Percentiles rank a stretch among this genome's conserved stretches.
Conservation (phyloP, 768 basidiomycete genomes). For the Megacollybia marginata region DNA sequence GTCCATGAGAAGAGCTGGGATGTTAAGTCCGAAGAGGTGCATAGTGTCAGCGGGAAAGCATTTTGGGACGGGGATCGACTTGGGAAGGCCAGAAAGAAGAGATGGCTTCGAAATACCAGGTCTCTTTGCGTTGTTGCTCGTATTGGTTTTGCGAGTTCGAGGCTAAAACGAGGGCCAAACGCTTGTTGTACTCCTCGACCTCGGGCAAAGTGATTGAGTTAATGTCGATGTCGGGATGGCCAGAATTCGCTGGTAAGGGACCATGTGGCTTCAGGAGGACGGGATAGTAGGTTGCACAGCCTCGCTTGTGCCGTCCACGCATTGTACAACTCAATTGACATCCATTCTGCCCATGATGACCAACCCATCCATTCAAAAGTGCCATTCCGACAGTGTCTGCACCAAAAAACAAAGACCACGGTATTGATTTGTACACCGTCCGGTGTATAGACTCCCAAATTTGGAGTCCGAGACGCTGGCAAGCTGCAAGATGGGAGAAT, state of each 20-base stretch:
- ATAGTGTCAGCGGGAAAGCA: conserved; percentile 5
- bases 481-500: conserved; percentile 22
- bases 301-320: not conserved
- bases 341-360: conserved; percentile 4
- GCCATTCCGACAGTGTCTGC: not conserved
- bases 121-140: not conserved
- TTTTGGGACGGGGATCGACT: conserved; percentile 1
- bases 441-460: not conserved
- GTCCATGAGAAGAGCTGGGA: conserved; percentile 4
- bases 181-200: not conserved
- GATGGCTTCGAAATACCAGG: not conserved
- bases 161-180: not conserved
- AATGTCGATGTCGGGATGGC: not conserved
- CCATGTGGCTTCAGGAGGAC: not conserved
- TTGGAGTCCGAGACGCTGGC: not conserved
- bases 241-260: not conserved
- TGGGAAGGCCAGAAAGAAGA: not conserved
- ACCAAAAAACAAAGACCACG: not conserved
- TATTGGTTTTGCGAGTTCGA: not conserved
- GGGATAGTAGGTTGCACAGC: not conserved
- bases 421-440: not conserved
- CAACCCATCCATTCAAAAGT: not conserved
- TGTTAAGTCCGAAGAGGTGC: conserved; percentile 6
- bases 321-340: not conserved
- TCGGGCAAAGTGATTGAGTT: not conserved